Evolutionary conservation across 305 asterid genomes (phyloP).

Genomic region (Fraxinus greggii): DNA sequence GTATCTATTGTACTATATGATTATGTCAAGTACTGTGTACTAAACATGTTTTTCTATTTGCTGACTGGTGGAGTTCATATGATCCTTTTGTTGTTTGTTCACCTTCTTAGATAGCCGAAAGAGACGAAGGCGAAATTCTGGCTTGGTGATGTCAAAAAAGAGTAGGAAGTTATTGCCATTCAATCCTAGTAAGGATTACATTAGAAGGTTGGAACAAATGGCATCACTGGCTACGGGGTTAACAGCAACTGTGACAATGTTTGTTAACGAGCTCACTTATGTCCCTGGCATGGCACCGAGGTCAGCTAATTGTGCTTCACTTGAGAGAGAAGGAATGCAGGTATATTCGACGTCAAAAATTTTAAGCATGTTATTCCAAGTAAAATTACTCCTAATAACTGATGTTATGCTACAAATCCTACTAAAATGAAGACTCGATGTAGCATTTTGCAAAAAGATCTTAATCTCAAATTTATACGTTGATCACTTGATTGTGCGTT

Average conservation of each 20-base stretch:
- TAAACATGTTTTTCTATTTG: background rate
- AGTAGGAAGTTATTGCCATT: constrained; percentile 67
- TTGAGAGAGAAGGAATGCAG: constrained; percentile 93
- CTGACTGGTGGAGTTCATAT: background rate
- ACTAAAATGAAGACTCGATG: background rate
- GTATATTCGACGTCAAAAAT: constrained; percentile 26
- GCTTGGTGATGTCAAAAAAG: constrained; percentile 55
- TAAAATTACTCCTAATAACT: background rate
- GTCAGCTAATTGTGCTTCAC: constrained; percentile 61
- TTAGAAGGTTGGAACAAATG: constrained; percentile 76
- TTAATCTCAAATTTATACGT: background rate
- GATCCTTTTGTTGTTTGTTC: background rate
- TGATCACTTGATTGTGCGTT: background rate
- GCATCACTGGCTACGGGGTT: constrained; percentile 82
- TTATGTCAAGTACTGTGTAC: background rate
- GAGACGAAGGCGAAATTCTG: constrained; percentile 50
- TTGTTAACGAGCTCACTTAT: constrained; percentile 72
- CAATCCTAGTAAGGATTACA: constrained; percentile 63
- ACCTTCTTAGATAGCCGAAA: constrained; percentile 45
- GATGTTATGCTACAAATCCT: background rate
- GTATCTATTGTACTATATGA: background rate
- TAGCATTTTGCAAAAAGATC: background rate
- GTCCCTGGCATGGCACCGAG: constrained; percentile 73
- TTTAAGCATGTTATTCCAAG: background rate
- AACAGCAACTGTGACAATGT: constrained; percentile 62